These are phyloP conservation scores for Fraxinus baroniana DNA, from an alignment of 305 asterid genomes.

Conservation along the genomic window DNA sequence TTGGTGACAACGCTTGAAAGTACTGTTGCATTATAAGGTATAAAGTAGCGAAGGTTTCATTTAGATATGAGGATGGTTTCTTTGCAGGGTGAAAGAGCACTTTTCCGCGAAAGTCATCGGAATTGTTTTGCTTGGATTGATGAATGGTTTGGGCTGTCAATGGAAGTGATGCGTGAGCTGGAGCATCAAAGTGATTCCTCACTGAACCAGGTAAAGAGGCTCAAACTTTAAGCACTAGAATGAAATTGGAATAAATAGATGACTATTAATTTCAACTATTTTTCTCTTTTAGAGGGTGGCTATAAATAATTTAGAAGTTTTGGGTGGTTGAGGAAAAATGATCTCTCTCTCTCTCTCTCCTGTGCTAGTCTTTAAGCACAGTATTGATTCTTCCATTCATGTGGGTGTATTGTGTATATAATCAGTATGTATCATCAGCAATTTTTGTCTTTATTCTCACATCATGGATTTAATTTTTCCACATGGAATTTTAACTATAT, in stretches of 20 bases:
- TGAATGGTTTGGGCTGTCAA: slow-evolving; percentile 71
- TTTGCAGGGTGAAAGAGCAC: slow-evolving; percentile 80
- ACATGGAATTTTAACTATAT: not conserved
- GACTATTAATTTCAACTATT: not conserved
- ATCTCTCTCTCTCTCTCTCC: not conserved
- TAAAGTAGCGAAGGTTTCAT: not conserved
- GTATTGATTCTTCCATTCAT: not conserved
- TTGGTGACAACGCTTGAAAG: not conserved
- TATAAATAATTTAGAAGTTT: not conserved
- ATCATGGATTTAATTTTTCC: not conserved
- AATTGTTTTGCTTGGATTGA: slow-evolving; percentile 84
- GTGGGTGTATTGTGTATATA: not conserved
- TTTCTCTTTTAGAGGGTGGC: not conserved
- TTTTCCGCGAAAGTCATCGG: slow-evolving; percentile 80
- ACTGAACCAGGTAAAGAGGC: slow-evolving; percentile 52
- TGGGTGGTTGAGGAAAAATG: not conserved
- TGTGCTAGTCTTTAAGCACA: not conserved
- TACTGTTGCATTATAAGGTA: not conserved
- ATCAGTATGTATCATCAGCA: not conserved
- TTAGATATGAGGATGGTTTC: not conserved
- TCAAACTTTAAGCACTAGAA: not conserved
- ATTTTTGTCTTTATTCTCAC: not conserved
- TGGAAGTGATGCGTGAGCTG: slow-evolving; percentile 75
- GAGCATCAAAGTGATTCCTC: slow-evolving; percentile 74
- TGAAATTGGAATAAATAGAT: not conserved